Evolutionary conservation across 805 yeast genomes (phyloP), one percentile per base, ranked within the genome.

Genomic region (Pichia membranifaciens): DNA sequence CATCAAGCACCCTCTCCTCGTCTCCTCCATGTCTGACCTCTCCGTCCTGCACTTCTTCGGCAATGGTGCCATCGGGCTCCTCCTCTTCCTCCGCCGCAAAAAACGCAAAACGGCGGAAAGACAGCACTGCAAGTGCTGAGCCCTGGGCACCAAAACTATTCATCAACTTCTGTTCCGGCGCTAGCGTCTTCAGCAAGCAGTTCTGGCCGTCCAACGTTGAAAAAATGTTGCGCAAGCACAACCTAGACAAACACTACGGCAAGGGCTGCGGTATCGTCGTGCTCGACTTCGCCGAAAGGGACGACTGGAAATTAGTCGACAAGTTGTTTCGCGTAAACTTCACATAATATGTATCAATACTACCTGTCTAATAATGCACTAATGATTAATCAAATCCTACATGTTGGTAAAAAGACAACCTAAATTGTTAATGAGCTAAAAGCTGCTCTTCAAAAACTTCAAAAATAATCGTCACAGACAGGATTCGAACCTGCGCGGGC

Each of bases 401-500:
- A n/a, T n/a, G n/a, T n/a, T n/a, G n/a, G n/a, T n/a, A n/a, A n/a
- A n/a, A n/a, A n/a, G n/a, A n/a, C n/a, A n/a, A n/a, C n/a, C n/a
- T n/a, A n/a, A n/a, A n/a, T n/a, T n/a, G n/a, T n/a, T n/a, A n/a
- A n/a, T n/a, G n/a, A n/a, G n/a, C n/a, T n/a, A n/a, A n/a, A n/a
- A n/a, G n/a, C n/a, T n/a, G n/a, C n/a, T n/a, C n/a, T n/a, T n/a
- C n/a, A 35, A 23, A 42, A 49, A 50, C 39, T 38, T 47, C 13
- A 56, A 66, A 76, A 77, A 71, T 71, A 67, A 64, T 57, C 96
- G 96, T 85, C 86, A 87, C 95, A 84, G 95, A 87, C 96, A 87
- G 95, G 96, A 87, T 87, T 87, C 96, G 96, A 87, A 87, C 96
- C 95, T 87, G 95, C 95, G 96, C 82, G 79, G 84, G 87, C 81